Evolutionary conservation across 2,329 filamentous ascomycete species (phyloP).

Genomic region (Rhexocercosporidium sp.): DNA sequence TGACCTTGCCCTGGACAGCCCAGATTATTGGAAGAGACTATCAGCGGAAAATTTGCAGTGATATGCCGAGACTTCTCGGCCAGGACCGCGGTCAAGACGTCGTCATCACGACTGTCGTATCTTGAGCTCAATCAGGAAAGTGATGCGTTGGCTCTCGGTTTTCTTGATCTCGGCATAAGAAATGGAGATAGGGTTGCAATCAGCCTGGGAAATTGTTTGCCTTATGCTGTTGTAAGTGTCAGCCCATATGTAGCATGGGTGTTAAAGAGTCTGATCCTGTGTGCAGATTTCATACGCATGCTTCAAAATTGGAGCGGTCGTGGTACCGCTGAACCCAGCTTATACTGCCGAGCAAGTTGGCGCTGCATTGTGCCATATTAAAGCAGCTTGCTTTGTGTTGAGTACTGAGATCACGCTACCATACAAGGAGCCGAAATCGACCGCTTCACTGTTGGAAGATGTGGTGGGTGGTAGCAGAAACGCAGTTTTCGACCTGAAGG

Average conservation of each 20-base stretch:
- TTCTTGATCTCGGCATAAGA: slow-evolving; percentile 52
- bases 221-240: slow-evolving; percentile 40
- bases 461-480: slow-evolving; percentile 44
- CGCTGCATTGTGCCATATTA: slow-evolving; percentile 68
- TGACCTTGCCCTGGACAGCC: not conserved
- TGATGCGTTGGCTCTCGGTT: slow-evolving; percentile 65
- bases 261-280: not conserved
- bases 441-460: slow-evolving; percentile 72
- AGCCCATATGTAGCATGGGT: slow-evolving; percentile 15
- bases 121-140: slow-evolving; percentile 67
- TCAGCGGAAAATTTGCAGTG: not conserved
- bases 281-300: slow-evolving; percentile 12
- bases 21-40: slow-evolving; percentile 2
- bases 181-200: slow-evolving; percentile 34
- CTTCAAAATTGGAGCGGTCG: slow-evolving; percentile 62
- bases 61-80: slow-evolving; percentile 1
- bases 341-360: slow-evolving; percentile 77
- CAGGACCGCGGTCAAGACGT: slow-evolving; percentile 40
- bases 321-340: slow-evolving; percentile 83
- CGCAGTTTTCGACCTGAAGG: not conserved
- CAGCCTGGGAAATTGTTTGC: slow-evolving; percentile 31
- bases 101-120: slow-evolving; percentile 75
- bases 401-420: slow-evolving; percentile 12
- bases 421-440: slow-evolving; percentile 61
- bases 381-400: slow-evolving; percentile 45